Percentiles rank a stretch among this genome's conserved stretches.
phyloP scores from a whole-genome alignment of 2,329 filamentous ascomycete species.

The Fusarium pilosicola region DNA sequence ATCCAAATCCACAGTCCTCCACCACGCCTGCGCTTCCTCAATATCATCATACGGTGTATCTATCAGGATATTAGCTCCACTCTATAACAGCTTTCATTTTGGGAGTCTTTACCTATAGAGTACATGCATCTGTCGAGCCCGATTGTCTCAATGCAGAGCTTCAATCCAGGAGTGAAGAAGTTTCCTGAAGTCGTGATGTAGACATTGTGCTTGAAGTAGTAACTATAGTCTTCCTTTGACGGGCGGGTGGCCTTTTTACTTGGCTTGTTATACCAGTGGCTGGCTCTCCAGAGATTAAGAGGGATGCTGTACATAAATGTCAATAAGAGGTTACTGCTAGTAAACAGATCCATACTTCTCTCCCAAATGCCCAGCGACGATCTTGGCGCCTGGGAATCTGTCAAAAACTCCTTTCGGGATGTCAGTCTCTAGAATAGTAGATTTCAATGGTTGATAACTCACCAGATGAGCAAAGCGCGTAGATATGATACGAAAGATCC shows the following conservation, averaged over 20 bases:
- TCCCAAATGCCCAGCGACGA: slow-evolving; percentile 20
- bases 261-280: slow-evolving; percentile 13
- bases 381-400: neutral
- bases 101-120: neutral
- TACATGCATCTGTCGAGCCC: slow-evolving; percentile 10
- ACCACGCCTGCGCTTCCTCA: slow-evolving; percentile 19
- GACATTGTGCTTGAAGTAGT: slow-evolving; percentile 10
- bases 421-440: neutral
- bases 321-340: neutral
- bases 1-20: neutral
- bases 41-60: slow-evolving; percentile 11
- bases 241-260: neutral
- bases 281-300: slow-evolving; percentile 13
- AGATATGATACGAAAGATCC: slow-evolving; percentile 15
- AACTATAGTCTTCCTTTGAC: slow-evolving; percentile 6
- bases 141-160: slow-evolving; percentile 6
- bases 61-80: neutral
- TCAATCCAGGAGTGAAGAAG: neutral
- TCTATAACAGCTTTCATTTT: rapidly evolving
- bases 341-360: neutral
- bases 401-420: neutral
- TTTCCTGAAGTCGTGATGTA: slow-evolving; percentile 19
- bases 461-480: slow-evolving; percentile 22
- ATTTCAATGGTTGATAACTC: neutral
- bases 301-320: neutral